phyloP scores from a whole-genome alignment of 2,329 filamentous ascomycete species.

The Pseudocercospora crystallina region DNA sequence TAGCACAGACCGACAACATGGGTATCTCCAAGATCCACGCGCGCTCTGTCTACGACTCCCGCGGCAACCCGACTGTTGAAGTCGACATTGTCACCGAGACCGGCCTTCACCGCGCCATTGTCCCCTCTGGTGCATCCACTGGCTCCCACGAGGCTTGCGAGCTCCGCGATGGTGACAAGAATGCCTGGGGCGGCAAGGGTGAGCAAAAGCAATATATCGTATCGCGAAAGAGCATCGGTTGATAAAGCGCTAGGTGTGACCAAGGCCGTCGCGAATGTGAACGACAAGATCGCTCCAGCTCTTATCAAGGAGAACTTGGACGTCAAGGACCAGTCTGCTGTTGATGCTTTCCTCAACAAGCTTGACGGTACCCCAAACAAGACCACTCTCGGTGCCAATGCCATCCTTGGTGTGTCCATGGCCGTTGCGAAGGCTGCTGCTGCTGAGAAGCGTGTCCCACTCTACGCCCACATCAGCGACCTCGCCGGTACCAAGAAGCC shows the following conservation, averaged over 20 bases:
- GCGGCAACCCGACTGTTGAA: conserved; percentile 96
- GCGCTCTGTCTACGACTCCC: conserved; percentile 94
- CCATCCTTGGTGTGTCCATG: conserved; percentile 61
- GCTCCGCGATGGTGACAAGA: conserved; percentile 55
- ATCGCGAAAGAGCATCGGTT: not conserved
- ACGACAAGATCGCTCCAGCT: conserved; percentile 55
- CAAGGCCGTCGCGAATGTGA: conserved; percentile 57
- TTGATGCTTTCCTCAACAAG: conserved; percentile 55
- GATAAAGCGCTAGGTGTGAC: conserved; percentile 45
- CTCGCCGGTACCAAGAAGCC: conserved; percentile 54
- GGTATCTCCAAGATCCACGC: conserved; percentile 60
- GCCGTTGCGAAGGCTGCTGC: conserved; percentile 59
- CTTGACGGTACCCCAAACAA: conserved; percentile 61
- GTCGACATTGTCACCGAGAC: conserved; percentile 96
- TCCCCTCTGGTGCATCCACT: conserved; percentile 93
- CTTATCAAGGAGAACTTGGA: conserved; percentile 56
- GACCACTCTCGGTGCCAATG: conserved; percentile 59
- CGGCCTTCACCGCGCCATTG: conserved; percentile 94
- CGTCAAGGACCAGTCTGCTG: conserved; percentile 55
- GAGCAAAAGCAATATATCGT: conserved; percentile 17
- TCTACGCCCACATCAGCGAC: conserved; percentile 59
- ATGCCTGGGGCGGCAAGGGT: conserved; percentile 56
- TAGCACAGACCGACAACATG: conserved; percentile 60
- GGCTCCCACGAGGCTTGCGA: conserved; percentile 58
- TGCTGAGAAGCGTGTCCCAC: conserved; percentile 55